Evolutionary conservation across 768 basidiomycete genomes (phyloP), one percentile per base, ranked within the genome.

Genomic region (Kwoniella mangroviensis): DNA sequence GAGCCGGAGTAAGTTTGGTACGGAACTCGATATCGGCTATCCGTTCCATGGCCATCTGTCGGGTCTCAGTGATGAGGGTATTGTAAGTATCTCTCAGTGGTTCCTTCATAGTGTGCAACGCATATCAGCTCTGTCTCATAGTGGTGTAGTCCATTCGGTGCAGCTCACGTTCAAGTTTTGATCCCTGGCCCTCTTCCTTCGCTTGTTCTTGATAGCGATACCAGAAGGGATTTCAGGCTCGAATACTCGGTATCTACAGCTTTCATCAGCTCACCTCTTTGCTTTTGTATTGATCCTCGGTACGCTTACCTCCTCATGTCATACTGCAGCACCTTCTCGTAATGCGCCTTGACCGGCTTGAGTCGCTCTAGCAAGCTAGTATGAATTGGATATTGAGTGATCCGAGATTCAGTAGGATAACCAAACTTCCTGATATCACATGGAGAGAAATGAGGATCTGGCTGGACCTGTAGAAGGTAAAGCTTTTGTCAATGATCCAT

Each of bases 171-270:
- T 83, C 56, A 83, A 69, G 22, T 82, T 81, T 52, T 80, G 76
- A 56, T 83, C 82, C 28, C 76, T 73, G 4, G 75, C 72, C 6
- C 75, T 63, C 71, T 79, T 76, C 24, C 81, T 66, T 26, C 69
- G 70, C 51, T 69, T 73, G 67, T 82, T 80, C 62, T 70, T 73
- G 21, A 83, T 58, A 0, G 81, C 81, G 17, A 83, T 76, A 9
- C 81, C 82, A 34, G 74, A 73, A 0, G 77, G 78, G 15, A 81
- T 79, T 66, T 83, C 82, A 2, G 75, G 75, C 70, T 83, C 82
- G 49, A 69, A 70, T 10, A 82, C 75, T 11, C 78, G 75, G 58
- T 81, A 83, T 67, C 81, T 79, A 64, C 0, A n/a, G 26, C 1
- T 58, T 26, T 12, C 24, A 17, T 21, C 17, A 28, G 28, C 19